Evolutionary conservation across 2,329 filamentous ascomycete species (phyloP), one percentile per base, ranked within the genome.

Genomic region (Fusarium nanum): DNA sequence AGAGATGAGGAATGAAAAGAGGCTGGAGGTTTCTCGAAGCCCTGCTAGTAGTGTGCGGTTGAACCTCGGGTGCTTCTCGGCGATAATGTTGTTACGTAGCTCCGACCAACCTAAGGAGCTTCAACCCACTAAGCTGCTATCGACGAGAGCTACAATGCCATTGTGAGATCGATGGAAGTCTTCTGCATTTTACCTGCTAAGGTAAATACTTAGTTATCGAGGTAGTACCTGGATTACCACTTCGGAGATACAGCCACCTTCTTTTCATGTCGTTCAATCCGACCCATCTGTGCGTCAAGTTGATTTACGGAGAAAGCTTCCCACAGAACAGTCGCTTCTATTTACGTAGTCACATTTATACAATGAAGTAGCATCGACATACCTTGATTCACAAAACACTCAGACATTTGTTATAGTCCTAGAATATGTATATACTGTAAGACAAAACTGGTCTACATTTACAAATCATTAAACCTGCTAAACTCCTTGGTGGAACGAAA

Each of bases 1-100:
- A 77, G 70, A 70, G 58, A 65, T 67, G 68, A 75, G 71, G 67
- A 73, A 71, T 71, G 71, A 71, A 72, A 67, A 72, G 72, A 70
- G 76, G 76, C 67, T 79, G 77, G 76, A 70, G 62, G 60, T 71
- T 70, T 68, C 53, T 56, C 49, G 66, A 71, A 71, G 60, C 73
- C 76, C 76, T 69, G 71, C 67, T 64, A 60, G 64, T 57, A 53
- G 45, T 18, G 32, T 3, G n/a, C 67, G 74, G 73, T 30, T 67
- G 57, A 76, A 73, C 18, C 6, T 59, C 74, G 77, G 77, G 34
- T 69, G 47, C 55, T 64, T 45, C 23, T 44, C 70, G 73, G 68
- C 71, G 62, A 42, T 58, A 63, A 55, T 67, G 68, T 71, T 53
- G 67, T 60, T 67, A 45, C 44, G n/a, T 44, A 45, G 42, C 25